These are phyloP conservation scores for Populus nigra DNA, from an alignment of 345 rosid species.

Conservation along the genomic window DNA sequence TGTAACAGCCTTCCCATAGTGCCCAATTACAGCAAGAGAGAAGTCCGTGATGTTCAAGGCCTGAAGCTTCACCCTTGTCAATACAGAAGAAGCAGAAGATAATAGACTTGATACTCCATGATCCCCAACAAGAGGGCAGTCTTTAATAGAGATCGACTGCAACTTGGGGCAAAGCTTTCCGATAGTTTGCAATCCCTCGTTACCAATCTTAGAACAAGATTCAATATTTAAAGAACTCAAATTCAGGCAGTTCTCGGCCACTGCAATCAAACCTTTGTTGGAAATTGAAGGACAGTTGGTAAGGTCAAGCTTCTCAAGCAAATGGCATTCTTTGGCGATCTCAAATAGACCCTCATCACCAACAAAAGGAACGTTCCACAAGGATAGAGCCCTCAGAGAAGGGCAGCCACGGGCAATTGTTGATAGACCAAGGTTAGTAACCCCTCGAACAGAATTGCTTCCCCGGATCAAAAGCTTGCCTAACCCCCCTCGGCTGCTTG, in stretches of 20 bases:
- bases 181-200: constrained; percentile 60
- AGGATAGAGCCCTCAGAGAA: constrained; percentile 56
- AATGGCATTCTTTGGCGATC: constrained; percentile 55
- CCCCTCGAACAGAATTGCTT: constrained; percentile 44
- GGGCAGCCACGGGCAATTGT: constrained; percentile 62
- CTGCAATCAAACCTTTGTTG: constrained; percentile 55
- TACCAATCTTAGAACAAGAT: constrained; percentile 55
- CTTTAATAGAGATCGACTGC: constrained; percentile 56
- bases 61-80: constrained; percentile 63
- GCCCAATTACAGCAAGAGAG: constrained; percentile 73
- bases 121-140: constrained; percentile 71
- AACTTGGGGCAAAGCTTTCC: constrained; percentile 54
- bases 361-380: constrained; percentile 61
- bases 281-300: constrained; percentile 56
- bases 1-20: constrained; percentile 55
- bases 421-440: constrained; percentile 55
- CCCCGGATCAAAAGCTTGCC: constrained; percentile 68
- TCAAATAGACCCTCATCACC: constrained; percentile 56
- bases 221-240: constrained; percentile 52
- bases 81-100: constrained; percentile 44
- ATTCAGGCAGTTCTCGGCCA: constrained; percentile 58
- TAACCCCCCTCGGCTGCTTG: constrained; percentile 57
- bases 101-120: constrained; percentile 59
- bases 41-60: constrained; percentile 66
- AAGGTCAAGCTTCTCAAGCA: constrained; percentile 70